These are phyloP conservation scores for Nothophytophthora sp. DNA, from an alignment of 352 stramenopile species.

Conservation along the genomic window DNA sequence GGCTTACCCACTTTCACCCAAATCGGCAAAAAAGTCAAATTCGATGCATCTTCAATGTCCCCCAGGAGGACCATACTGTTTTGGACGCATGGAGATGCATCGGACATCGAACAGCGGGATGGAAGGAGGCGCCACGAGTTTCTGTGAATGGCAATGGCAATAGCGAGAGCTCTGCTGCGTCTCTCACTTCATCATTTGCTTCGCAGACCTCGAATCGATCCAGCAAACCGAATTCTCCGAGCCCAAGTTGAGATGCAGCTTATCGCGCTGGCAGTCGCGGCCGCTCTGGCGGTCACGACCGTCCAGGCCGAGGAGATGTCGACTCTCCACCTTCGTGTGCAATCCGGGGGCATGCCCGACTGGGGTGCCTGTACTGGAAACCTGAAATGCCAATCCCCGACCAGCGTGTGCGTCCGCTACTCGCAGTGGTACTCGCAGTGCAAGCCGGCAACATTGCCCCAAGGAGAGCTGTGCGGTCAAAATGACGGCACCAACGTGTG, in stretches of 20 bases:
- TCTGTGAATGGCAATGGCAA: too few species aligned
- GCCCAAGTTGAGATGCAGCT: constrained; percentile 10
- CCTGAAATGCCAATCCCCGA: not conserved
- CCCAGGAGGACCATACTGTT: too few species aligned
- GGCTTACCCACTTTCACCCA: too few species aligned
- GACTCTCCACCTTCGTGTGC: constrained; percentile 1
- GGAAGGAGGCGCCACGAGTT: too few species aligned
- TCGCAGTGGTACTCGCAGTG: constrained; percentile 3
- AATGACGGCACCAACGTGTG: constrained; percentile 19
- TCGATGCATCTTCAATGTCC: too few species aligned
- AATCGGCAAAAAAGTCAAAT: too few species aligned
- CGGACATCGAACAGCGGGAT: too few species aligned
- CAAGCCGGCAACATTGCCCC: constrained; percentile 10
- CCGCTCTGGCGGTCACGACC: not conserved
- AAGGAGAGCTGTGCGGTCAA: constrained; percentile 18
- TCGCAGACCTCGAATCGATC: not conserved
- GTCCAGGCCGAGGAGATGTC: constrained; percentile 2
- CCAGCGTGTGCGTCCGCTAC: not conserved
- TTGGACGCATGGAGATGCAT: too few species aligned
- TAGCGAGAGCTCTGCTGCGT: too few species aligned
- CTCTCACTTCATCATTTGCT: constrained; percentile 9
- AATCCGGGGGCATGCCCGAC: not conserved
- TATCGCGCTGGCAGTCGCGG: not conserved
- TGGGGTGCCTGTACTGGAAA: not conserved
- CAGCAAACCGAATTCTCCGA: too few species aligned